These are phyloP conservation scores for Boletus tylopilopsis DNA, from an alignment of 768 basidiomycete species.

Conservation along the genomic window DNA sequence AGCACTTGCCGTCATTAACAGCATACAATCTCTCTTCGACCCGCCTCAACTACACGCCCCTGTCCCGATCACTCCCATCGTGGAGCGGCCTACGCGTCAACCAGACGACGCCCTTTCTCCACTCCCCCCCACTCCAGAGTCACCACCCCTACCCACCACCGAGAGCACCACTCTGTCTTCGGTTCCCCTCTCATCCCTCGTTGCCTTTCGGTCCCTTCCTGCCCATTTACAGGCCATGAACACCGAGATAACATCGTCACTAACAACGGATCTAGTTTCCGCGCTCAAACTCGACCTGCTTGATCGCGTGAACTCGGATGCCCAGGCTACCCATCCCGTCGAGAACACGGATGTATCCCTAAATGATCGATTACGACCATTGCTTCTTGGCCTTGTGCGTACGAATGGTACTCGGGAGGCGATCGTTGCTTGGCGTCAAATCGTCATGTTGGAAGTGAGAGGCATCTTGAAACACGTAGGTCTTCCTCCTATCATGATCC, in stretches of 20 bases:
- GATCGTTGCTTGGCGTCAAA: conserved; percentile 64
- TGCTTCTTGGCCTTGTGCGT: conserved; percentile 73
- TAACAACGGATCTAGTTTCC: conserved; percentile 75
- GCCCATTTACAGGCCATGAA: conserved; percentile 66
- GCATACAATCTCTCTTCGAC: conserved; percentile 59
- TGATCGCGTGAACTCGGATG: conserved; percentile 41
- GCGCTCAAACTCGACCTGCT: conserved; percentile 65
- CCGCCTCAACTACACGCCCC: conserved; percentile 5
- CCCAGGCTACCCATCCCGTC: conserved; percentile 11
- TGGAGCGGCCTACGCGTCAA: conserved; percentile 6
- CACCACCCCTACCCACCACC: conserved; percentile 5
- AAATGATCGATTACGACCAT: conserved; percentile 62
- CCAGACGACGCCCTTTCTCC: conserved; percentile 23
- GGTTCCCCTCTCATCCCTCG: conserved; percentile 63
- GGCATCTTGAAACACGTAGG: conserved; percentile 58
- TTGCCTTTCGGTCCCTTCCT: conserved; percentile 74
- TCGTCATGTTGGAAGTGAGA: conserved; percentile 58
- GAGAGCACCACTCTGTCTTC: conserved; percentile 33
- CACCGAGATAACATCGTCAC: conserved; percentile 68
- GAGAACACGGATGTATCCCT: conserved; percentile 41
- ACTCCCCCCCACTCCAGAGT: conserved; percentile 38
- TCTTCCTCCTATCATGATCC: conserved; percentile 3
- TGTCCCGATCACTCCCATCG: conserved; percentile 3
- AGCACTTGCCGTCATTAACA: conserved; percentile 72
- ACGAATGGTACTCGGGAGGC: conserved; percentile 71